Base-by-base conservation (phyloP, 495 filamentous ascomycete genomes). In the Penicillium herquei region DNA sequence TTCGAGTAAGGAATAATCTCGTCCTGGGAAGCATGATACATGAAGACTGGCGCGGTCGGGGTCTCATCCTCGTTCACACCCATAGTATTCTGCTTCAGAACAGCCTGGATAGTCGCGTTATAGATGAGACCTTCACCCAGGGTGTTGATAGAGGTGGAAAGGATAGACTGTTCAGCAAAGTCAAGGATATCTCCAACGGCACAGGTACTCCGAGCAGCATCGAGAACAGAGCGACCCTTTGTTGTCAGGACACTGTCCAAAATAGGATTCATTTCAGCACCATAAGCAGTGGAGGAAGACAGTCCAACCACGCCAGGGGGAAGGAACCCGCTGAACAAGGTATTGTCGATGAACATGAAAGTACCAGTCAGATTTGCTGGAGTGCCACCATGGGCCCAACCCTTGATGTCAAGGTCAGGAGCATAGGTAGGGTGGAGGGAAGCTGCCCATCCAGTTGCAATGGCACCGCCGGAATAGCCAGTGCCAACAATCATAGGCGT, bases 401-500 rank as follows among this genome's bases (percentile, higher is more conserved):
- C 78, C 39, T 65, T 68, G 48, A 85, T 73, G 30, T 71, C 53
- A 3, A 86, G 62, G 39, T 84, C 81, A 1, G 82, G 76, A 1
- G 81, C 81, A 57, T 86, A 86, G 6, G 56, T 56, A 11, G 64
- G 67, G 41, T 81, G 78, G 46, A 84, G 51, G 55, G 82, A 78
- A 9, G 74, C 72, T 0, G 81, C 81, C 70, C 77, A 84, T 47
- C 73, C 78, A 1, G 73, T 79, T 0, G 81, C 81, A 44, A 84
- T 68, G 1, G 74, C 69, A 33, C 82, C 83, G n/a, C 83, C 82
- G 6, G 78, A 81, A 55, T 84, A 86, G 5, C 82, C 83, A 8
- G 54, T 56, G 5, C 66, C 70, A 9, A 71, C 68, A 44, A 71
- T 64, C 52, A 60, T 64, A 3, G 70, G 70, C 0, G 39, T 59